Percentiles rank a stretch among this genome's conserved stretches.
phyloP scores from a whole-genome alignment of 495 filamentous ascomycete species.

The Neurospora tetraspora region DNA sequence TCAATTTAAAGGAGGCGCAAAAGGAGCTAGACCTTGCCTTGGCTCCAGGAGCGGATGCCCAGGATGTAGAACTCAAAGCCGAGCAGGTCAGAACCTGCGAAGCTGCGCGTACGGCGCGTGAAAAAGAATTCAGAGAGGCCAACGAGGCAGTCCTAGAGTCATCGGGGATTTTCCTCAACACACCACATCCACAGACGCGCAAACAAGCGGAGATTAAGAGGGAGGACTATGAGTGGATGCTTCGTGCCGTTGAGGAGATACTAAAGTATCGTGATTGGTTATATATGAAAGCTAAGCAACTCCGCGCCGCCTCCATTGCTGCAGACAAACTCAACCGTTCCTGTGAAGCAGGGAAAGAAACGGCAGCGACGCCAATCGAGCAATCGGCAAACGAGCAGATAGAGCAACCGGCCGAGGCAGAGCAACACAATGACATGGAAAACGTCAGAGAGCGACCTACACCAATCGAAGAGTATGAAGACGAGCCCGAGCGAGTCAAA shows the following conservation, averaged over 20 bases:
- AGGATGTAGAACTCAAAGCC: background rate
- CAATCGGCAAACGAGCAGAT: background rate
- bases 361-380: background rate
- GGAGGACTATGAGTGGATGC: background rate
- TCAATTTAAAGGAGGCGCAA: background rate
- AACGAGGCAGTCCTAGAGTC: background rate
- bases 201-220: background rate
- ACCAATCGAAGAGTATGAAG: background rate
- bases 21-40: background rate
- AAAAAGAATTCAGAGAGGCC: background rate
- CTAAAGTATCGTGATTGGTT: background rate
- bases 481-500: background rate
- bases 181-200: background rate
- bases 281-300: background rate
- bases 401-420: background rate
- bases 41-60: background rate
- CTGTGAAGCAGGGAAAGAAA: background rate
- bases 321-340: background rate
- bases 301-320: background rate
- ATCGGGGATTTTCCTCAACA: background rate
- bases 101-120: background rate
- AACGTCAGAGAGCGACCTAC: background rate
- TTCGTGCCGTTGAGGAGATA: background rate
- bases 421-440: background rate
- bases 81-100: background rate